Base-by-base conservation (phyloP, 345 rosid genomes). In the Eucalyptus erythrocorys region DNA sequence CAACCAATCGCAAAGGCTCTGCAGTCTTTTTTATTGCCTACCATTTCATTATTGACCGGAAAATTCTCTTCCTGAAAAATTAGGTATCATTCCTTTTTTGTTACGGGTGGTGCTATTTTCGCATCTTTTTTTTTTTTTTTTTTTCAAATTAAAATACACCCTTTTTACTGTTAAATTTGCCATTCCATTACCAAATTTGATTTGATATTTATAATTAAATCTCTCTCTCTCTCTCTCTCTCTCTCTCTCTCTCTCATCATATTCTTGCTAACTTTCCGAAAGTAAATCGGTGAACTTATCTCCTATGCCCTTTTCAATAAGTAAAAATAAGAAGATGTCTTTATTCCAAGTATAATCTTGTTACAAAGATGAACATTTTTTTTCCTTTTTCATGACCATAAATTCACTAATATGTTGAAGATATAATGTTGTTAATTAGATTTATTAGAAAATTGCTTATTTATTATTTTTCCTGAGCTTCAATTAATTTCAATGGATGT, bases 341-440 rank as follows among this genome's bases (percentile, higher is more conserved):
- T 68, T 68, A 2, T 7, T 8, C 22, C 2, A 8, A 32, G 42
- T 32, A 32, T 32, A n/a, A 7, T 34, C 2, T 1, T 2, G 42
- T 16, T 16, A 8, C 4, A 16, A 15, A 66, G 40, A 2, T 66
- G 2, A 66, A 66, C 8, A n/a, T 66, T 3, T 32, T 0, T 8
- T 68, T 32, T 8, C 22, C 13, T 2, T 68, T 68, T 68, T 68
- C 2, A 2, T 1, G 0, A 34, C 37, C 40, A 32, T n/a, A 34
- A 34, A 1, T 68, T 68, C 40, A 32, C 0, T 8, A 8, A 32
- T 32, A 32, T 16, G 22, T 34, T 68, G 42, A 68, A 32, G 1
- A 68, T 16, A 32, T 32, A 4, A 32, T 0, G 0, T 17, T 0
- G 4, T 16, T 32, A 15, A 1, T 68, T 68, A 32, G 42, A 32